Evolutionary conservation across 371 early-diverging fungal genomes (phyloP), one percentile per base, ranked within the genome.

Genomic region (Basidiobolus heterosporus): DNA sequence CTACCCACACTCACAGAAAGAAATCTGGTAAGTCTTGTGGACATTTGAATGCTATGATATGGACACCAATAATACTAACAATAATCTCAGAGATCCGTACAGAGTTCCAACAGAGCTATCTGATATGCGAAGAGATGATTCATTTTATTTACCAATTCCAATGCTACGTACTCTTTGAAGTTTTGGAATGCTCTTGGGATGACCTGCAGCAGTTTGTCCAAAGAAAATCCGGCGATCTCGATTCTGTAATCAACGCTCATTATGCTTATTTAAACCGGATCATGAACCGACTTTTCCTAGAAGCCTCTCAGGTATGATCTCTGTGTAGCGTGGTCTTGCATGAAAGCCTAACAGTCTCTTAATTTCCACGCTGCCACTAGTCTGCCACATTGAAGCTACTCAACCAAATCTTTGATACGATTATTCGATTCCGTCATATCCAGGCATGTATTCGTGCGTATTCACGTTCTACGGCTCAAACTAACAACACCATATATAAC

Each of bases 131-230:
- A 20, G 80, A 88, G 53, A 96, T 96, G 95, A 70, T 85, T 21
- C 97, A 96, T 58, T 95, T 93, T 61, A 69, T 87, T 19, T 74
- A 80, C 53, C 91, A 94, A 56, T 62, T 93, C 46, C 92, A 93
- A 62, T 88, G 89, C 54, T 91, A 82, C 54, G 65, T 82, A 7
- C 56, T 77, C 36, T 87, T 82, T 53, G 88, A 87, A 70, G 88
- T 88, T 8, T 67, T 95, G 17, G 95, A 93, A 61, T 80, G 82
- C 45, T 81, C 91, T 0, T 96, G 95, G 93, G 78, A 74, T 30
- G 80, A 80, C 55, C 64, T 96, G 17, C 55, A 66, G 7, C 67
- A 64, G 15, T 61, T 71, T 38, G 69, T 88, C 15, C 55, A 70
- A 18, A 64, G 62, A 46, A 66, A 72, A 35, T 66, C 70, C 8